phyloP scores from a whole-genome alignment of 2,329 filamentous ascomycete species.

The Trichoderma atrobrunneum region DNA sequence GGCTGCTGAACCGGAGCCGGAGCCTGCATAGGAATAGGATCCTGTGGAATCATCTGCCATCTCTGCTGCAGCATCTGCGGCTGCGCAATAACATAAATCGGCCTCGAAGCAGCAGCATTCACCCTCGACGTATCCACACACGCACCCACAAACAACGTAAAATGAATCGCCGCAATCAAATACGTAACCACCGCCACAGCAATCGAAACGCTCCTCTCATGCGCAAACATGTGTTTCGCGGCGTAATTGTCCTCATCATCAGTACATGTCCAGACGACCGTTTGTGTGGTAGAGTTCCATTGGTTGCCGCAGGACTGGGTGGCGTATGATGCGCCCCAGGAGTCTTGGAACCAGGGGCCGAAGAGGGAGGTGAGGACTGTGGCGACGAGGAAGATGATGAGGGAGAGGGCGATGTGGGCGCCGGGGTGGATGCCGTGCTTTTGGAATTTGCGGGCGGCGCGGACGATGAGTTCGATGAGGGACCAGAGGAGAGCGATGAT shows the following conservation, averaged over 20 bases:
- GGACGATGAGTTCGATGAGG: conserved; percentile 38
- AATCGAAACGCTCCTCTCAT: conserved; percentile 23
- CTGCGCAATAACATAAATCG: conserved; percentile 29
- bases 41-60: conserved; percentile 27
- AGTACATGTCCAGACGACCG: not conserved
- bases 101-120: conserved; percentile 26
- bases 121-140: conserved; percentile 39
- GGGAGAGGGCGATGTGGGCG: conserved; percentile 41
- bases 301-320: not conserved
- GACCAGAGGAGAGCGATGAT: conserved; percentile 38
- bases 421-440: conserved; percentile 42
- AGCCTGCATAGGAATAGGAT: not conserved
- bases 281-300: not conserved
- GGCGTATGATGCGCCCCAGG: conserved; percentile 16
- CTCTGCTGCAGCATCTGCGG: conserved; percentile 29
- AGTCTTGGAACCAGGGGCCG: conserved; percentile 17
- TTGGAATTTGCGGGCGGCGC: conserved; percentile 30
- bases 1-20: not conserved
- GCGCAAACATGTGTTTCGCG: not conserved
- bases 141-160: conserved; percentile 40
- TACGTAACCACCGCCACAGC: conserved; percentile 20
- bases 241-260: not conserved
- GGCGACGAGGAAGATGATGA: conserved; percentile 41
- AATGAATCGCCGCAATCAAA: conserved; percentile 28
- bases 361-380: conserved; percentile 28